These are phyloP conservation scores for Paramecium sonneborni DNA, from an alignment of 73 alveolate species.

Conservation along the genomic window DNA sequence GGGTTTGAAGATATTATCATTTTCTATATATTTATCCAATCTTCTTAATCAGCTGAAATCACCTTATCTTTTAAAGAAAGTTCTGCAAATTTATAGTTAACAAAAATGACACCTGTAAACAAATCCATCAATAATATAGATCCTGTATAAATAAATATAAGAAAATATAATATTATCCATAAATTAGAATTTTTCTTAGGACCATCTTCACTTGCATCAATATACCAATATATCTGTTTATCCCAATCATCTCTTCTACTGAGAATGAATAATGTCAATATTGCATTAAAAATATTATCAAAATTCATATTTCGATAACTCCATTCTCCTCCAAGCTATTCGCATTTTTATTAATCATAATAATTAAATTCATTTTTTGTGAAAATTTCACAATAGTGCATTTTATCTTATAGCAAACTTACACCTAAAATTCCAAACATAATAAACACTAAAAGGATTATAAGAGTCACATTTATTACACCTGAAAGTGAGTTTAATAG, in stretches of 20 bases:
- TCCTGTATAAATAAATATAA: constrained; percentile 85
- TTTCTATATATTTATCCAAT: constrained; percentile 77
- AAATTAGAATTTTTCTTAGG: constrained; percentile 59
- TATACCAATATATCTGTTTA: constrained; percentile 75
- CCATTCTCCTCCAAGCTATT: constrained; percentile 65
- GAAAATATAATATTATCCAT: constrained; percentile 69
- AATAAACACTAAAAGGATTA: constrained; percentile 70
- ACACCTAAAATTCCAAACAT: constrained; percentile 85
- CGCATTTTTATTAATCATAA: not conserved
- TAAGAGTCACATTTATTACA: constrained; percentile 82
- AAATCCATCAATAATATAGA: constrained; percentile 87
- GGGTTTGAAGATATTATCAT: constrained; percentile 69
- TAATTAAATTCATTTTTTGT: not conserved
- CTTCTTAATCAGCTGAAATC: constrained; percentile 61
- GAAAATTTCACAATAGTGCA: constrained; percentile 70
- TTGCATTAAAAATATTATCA: constrained; percentile 86
- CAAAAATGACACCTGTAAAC: constrained; percentile 94
- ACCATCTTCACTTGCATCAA: constrained; percentile 70
- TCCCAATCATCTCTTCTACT: constrained; percentile 95
- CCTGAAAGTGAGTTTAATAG: constrained; percentile 87
- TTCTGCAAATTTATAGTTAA: constrained; percentile 86
- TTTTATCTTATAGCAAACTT: constrained; percentile 77
- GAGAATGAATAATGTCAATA: constrained; percentile 86
- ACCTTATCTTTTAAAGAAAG: constrained; percentile 65
- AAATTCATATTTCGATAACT: constrained; percentile 70